Conservation (phyloP, 164 flowering plant genomes). For the Liquidambar formosana region DNA sequence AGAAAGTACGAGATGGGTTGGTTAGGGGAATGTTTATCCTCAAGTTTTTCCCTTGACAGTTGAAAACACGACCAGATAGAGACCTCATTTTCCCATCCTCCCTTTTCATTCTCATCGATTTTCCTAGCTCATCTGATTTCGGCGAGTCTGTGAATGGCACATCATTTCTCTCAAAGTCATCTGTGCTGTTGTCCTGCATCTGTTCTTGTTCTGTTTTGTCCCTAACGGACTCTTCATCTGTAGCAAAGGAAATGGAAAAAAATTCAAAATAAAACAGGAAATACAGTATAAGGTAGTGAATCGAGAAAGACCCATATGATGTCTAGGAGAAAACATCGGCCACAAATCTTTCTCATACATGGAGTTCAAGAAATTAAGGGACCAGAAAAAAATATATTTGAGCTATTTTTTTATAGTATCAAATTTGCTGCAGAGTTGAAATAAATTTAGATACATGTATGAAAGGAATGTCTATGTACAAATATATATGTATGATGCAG, state of each 20-base stretch:
- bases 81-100: constrained; percentile 51
- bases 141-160: constrained; percentile 39
- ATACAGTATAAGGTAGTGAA: too few species aligned
- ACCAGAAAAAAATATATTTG: too few species aligned
- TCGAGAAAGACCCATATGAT: too few species aligned
- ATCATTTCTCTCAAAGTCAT: constrained; percentile 46
- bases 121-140: constrained; percentile 44
- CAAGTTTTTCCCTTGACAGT: constrained; percentile 74
- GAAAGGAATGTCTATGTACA: too few species aligned
- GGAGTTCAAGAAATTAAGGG: too few species aligned
- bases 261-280: background rate
- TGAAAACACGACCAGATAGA: constrained; percentile 49
- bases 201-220: constrained; percentile 55
- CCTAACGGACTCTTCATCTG: constrained; percentile 65
- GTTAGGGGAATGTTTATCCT: constrained; percentile 81
- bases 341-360: too few species aligned
- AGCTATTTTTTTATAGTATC: too few species aligned
- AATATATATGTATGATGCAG: too few species aligned
- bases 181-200: constrained; percentile 34
- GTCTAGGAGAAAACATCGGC: too few species aligned
- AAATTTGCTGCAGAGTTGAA: too few species aligned
- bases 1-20: constrained; percentile 76
- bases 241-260: constrained; percentile 5
- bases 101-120: constrained; percentile 41
- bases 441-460: too few species aligned